phyloP scores from a whole-genome alignment of 495 filamentous ascomycete species.

The Tuber borchii region DNA sequence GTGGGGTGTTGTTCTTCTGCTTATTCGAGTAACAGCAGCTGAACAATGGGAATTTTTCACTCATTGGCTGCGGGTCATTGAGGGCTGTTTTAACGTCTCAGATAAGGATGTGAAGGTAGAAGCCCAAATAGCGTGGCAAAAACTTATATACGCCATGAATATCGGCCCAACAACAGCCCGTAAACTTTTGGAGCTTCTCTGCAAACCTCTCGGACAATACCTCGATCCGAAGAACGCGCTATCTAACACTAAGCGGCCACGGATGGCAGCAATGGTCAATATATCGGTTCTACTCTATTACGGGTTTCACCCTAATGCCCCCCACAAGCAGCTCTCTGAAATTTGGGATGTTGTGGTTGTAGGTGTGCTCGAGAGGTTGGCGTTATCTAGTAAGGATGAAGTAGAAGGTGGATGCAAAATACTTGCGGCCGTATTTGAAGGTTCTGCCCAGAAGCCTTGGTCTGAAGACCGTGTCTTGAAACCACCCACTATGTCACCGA shows the following conservation, averaged over 20 bases:
- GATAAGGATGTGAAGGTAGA: conserved; percentile 64
- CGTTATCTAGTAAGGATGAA: conserved; percentile 44
- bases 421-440: conserved; percentile 62
- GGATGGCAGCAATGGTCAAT: conserved; percentile 57
- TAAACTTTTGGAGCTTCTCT: conserved; percentile 59
- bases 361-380: conserved; percentile 49
- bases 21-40: conserved; percentile 56
- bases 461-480: conserved; percentile 62
- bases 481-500: conserved; percentile 51
- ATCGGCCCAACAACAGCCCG: conserved; percentile 55
- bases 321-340: conserved; percentile 56
- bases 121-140: conserved; percentile 76
- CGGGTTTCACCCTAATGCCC: conserved; percentile 63
- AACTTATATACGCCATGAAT: conserved; percentile 64
- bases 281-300: conserved; percentile 83
- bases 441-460: conserved; percentile 61
- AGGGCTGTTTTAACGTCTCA: conserved; percentile 75
- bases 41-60: conserved; percentile 67
- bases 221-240: conserved; percentile 58
- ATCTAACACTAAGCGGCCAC: conserved; percentile 51
- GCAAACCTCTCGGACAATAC: conserved; percentile 62
- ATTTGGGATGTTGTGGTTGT: conserved; percentile 75
- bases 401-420: conserved; percentile 54
- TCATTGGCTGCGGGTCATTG: conserved; percentile 67
- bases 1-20: conserved; percentile 74